Base-by-base conservation (phyloP, 768 basidiomycete genomes). In the Boletellus sp. region DNA sequence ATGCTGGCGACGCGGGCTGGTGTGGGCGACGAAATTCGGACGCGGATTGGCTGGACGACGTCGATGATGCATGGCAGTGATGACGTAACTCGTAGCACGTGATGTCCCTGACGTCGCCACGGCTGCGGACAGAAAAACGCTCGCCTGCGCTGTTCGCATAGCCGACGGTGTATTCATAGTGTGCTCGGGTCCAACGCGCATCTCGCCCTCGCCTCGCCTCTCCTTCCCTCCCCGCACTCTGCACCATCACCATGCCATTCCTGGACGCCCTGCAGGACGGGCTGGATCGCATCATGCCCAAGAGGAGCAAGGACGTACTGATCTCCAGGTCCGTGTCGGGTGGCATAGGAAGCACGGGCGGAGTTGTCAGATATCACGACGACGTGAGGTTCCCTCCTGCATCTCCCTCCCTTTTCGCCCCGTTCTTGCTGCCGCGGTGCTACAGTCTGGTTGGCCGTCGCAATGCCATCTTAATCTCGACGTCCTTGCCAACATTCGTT, bases 291-390 rank as follows among this genome's bases (percentile, higher is more conserved):
- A 36, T 70, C 48, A 36, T 70, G 35, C 68, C 68, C 41, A 45
- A 26, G 28, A 48, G 45, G 32, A 60, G 28, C 31, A 65, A 41
- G 40, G 23, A n/a, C 16, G 34, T 24, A 4, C 13, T 26, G 2
- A n/a, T 65, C 5, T 52, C 78, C 39, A 64, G 64, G 26, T 71
- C 75, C 7, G 57, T 72, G 44, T 71, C 74, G 24, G 78, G 77
- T 40, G 85, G 86, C 6, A 79, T 85, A 57, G 84, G 82, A 20
- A 70, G 62, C 31, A 79, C 78, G 20, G 74, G 76, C 63, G 84
- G 81, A 15, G 78, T 80, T 66, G 78, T 79, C 12, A 75, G 74
- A 36, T 79, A 81, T 53, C 78, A 86, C 45, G 85, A 90, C 64
- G 83, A 90, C 67, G 88, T 90, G 68, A 77, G 87, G 75, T 23